phyloP scores from a whole-genome alignment of 2,329 filamentous ascomycete genomes.

The Penicillium thymicola region DNA sequence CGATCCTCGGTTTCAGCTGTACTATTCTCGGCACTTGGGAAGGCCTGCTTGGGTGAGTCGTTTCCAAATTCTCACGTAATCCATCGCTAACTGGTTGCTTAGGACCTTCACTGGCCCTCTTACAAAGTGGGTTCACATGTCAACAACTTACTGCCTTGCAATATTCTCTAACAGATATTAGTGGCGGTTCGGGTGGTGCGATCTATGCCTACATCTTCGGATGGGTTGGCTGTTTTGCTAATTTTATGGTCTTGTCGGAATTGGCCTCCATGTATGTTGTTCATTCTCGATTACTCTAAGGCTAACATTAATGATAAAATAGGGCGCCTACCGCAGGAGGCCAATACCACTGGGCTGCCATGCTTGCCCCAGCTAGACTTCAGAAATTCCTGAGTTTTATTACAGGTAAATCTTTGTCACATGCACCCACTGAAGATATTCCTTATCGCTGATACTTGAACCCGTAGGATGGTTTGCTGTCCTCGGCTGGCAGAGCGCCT shows the following conservation, averaged over 20 bases:
- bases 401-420: slow-evolving; percentile 17
- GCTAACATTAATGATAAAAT: background rate
- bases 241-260: slow-evolving; percentile 26
- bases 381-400: slow-evolving; percentile 40
- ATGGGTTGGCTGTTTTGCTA: slow-evolving; percentile 23
- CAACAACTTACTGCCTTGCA: background rate
- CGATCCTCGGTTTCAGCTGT: slow-evolving; percentile 40
- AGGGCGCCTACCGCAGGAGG: slow-evolving; percentile 33
- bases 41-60: slow-evolving; percentile 33
- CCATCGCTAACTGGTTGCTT: background rate
- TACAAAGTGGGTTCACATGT: slow-evolving; percentile 10
- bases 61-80: background rate
- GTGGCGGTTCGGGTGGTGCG: slow-evolving; percentile 29
- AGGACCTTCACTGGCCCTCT: slow-evolving; percentile 8
- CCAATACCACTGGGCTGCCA: slow-evolving; percentile 41
- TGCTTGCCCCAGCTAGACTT: slow-evolving; percentile 35
- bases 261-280: slow-evolving; percentile 29
- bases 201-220: slow-evolving; percentile 30
- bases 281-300: background rate
- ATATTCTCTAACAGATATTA: background rate
- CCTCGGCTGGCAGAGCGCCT: slow-evolving; percentile 43
- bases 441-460: background rate
- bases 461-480: slow-evolving; percentile 38
- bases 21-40: slow-evolving; percentile 42
- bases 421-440: background rate